Percentiles rank a stretch among this genome's conserved stretches.
Conservation (phyloP, 139 green algal species). For the Microglena sp. region DNA sequence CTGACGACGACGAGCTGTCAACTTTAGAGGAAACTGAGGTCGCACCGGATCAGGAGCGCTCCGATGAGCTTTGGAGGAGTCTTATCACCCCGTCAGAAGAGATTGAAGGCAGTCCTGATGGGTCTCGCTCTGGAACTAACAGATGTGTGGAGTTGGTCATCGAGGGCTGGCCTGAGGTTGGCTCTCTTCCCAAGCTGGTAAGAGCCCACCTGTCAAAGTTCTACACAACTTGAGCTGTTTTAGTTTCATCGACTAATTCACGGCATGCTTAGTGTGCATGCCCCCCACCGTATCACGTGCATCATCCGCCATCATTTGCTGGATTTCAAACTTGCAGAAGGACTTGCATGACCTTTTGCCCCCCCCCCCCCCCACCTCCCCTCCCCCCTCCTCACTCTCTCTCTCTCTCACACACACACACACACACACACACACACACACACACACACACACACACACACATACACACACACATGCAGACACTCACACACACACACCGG, state of each 20-base stretch:
- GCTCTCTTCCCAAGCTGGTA: conserved; percentile 31
- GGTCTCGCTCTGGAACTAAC: conserved; percentile 27
- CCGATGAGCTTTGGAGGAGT: conserved; percentile 16
- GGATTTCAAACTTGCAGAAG: no score
- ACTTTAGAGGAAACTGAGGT: conserved; percentile 14
- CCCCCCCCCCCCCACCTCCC: not conserved
- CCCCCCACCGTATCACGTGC: no score
- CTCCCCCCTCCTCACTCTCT: not conserved
- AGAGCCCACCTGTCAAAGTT: not conserved
- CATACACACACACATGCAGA: no score
- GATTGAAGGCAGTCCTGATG: conserved; percentile 10
- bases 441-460: no score
- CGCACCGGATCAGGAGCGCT: not conserved
- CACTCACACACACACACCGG: no score
- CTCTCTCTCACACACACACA: no score
- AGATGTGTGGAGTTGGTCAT: conserved; percentile 49
- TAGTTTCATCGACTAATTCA: no score
- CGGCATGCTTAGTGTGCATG: no score
- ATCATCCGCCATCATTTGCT: no score
- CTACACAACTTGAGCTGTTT: no score
- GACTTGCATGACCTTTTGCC: not conserved
- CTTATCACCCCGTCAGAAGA: conserved; percentile 21
- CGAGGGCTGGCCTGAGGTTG: conserved; percentile 43
- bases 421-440: no score
- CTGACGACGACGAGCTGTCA: conserved; percentile 13